These are phyloP conservation scores for Xylariales sp. DNA, from an alignment of 2,329 filamentous ascomycete genomes.

Conservation along the genomic window DNA sequence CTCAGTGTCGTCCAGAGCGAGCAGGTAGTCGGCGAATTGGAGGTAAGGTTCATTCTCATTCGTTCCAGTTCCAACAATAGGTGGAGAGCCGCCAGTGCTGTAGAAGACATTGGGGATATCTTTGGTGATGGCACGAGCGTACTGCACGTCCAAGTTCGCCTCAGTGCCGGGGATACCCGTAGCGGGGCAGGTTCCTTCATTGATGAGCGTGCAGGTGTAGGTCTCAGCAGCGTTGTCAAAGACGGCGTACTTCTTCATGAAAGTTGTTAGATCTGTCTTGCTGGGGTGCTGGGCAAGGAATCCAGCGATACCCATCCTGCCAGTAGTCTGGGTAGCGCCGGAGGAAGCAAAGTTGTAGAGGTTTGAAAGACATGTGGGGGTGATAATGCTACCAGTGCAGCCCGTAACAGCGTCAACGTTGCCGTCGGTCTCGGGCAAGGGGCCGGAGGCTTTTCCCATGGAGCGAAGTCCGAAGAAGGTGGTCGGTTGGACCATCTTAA, in stretches of 20 bases:
- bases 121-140: conserved; percentile 34
- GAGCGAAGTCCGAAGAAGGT: conserved; percentile 5
- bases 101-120: conserved; percentile 31
- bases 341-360: conserved; percentile 4
- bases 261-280: conserved; percentile 2
- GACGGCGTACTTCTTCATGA: conserved; percentile 2
- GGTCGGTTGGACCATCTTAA: conserved; percentile 4
- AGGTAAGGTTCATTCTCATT: conserved; percentile 24
- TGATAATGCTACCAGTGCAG: background rate
- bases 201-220: conserved; percentile 5
- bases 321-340: background rate
- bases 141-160: conserved; percentile 56
- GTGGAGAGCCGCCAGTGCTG: conserved; percentile 52
- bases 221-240: conserved; percentile 1
- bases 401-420: background rate
- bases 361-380: background rate
- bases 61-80: too few relatives aligned
- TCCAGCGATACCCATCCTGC: conserved; percentile 5
- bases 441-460: background rate
- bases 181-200: conserved; percentile 6
- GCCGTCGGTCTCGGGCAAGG: background rate
- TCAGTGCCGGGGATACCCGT: conserved; percentile 30
- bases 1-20: conserved; percentile 26
- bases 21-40: conserved; percentile 20
- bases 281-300: conserved; percentile 4